A percentile compares a stretch with the other conserved stretches of the same genome.
Evolutionary conservation across 2,329 filamentous ascomycete species (phyloP).

Genomic region (Alternaria brassicae): DNA sequence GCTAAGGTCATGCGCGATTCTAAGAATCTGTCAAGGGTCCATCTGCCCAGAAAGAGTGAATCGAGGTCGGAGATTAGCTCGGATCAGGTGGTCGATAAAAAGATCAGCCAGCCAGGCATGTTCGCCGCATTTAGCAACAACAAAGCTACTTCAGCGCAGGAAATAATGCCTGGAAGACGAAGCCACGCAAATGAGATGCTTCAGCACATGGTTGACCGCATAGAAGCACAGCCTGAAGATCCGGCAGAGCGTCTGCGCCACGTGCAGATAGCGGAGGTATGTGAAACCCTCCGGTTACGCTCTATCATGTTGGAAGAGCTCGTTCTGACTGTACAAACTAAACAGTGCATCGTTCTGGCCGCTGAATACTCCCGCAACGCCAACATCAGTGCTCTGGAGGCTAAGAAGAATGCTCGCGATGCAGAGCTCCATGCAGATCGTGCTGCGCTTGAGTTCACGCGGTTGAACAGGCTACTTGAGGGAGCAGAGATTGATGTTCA

Average conservation of each 20-base stretch:
- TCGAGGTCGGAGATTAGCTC: not conserved
- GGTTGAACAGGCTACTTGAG: constrained; percentile 20
- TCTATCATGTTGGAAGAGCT: constrained; percentile 7
- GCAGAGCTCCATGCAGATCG: constrained; percentile 28
- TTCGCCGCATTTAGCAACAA: not conserved
- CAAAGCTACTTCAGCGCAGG: not conserved
- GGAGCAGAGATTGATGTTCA: constrained; percentile 16
- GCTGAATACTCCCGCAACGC: constrained; percentile 29
- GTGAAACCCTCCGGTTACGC: constrained; percentile 11
- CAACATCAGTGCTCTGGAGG: constrained; percentile 24
- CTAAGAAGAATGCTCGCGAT: constrained; percentile 30
- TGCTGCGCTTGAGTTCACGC: constrained; percentile 15
- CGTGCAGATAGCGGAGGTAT: constrained; percentile 38
- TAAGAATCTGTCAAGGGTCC: constrained; percentile 25
- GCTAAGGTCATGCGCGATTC: constrained; percentile 29
- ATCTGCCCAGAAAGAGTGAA: constrained; percentile 9
- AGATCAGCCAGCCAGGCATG: not conserved
- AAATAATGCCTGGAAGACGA: not conserved
- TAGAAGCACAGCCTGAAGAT: constrained; percentile 14
- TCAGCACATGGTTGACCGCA: constrained; percentile 21
- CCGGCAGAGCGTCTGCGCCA: constrained; percentile 26
- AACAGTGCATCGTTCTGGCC: constrained; percentile 32
- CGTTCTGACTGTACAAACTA: constrained; percentile 19
- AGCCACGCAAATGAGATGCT: constrained; percentile 7
- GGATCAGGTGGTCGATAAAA: not conserved